Percentiles rank a stretch among this genome's conserved stretches.
phyloP scores from a whole-genome alignment of 176 grass and related monocot species.

The Phyllostachys edulis region DNA sequence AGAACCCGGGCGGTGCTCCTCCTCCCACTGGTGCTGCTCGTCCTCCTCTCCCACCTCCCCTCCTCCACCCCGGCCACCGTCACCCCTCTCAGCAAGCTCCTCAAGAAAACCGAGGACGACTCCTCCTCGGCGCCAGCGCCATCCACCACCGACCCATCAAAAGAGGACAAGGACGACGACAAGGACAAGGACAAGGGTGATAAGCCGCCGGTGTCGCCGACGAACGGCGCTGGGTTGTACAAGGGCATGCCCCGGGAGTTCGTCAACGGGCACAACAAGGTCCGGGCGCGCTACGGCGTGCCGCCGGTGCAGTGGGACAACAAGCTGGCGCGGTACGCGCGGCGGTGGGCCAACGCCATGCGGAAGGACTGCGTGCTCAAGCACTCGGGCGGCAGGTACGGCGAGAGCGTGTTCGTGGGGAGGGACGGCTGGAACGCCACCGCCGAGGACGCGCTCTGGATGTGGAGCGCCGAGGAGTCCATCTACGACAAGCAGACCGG shows the following conservation, averaged over 20 bases:
- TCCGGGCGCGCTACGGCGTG: conserved; percentile 18
- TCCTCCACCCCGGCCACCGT: background rate
- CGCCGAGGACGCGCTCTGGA: background rate
- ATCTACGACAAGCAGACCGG: conserved; percentile 10
- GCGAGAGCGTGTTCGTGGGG: conserved; percentile 30
- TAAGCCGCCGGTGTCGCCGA: background rate
- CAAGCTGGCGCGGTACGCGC: conserved; percentile 26
- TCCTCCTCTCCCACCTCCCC: background rate
- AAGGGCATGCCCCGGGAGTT: conserved; percentile 39
- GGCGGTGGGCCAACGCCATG: conserved; percentile 30
- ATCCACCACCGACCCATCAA: background rate
- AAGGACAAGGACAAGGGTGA: too few species aligned
- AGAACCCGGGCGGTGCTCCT: background rate
- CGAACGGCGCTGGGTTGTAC: conserved; percentile 28
- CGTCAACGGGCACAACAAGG: conserved; percentile 32
- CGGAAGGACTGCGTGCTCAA: conserved; percentile 17
- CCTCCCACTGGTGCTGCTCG: background rate
- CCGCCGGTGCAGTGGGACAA: conserved; percentile 17
- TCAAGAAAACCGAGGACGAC: background rate
- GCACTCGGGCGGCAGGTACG: background rate
- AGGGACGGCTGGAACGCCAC: conserved; percentile 22
- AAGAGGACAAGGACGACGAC: background rate
- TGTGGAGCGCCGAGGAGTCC: background rate
- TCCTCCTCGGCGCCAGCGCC: background rate
- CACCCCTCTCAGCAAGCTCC: background rate